Conservation (phyloP, 805 yeast species). For the Metschnikowia shivogae region DNA sequence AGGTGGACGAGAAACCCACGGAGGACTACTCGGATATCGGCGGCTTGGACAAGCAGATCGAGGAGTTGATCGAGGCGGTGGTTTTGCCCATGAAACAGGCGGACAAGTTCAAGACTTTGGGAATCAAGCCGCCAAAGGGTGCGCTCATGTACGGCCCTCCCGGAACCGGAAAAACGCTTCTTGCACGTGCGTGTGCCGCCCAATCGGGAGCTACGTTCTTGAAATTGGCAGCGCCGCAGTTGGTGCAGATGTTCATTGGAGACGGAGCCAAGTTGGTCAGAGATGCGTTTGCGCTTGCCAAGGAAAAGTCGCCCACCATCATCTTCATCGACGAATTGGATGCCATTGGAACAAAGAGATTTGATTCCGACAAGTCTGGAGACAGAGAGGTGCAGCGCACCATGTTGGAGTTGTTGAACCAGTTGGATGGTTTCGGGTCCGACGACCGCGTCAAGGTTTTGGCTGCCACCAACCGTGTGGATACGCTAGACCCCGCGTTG, state of each 20-base stretch:
- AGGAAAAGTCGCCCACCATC: constrained; percentile 22
- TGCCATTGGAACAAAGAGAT: constrained; percentile 21
- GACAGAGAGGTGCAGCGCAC: constrained; percentile 23
- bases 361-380: constrained; percentile 20
- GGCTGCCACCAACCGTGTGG: constrained; percentile 21
- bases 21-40: constrained; percentile 98
- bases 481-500: constrained; percentile 21
- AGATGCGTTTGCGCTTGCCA: constrained; percentile 21
- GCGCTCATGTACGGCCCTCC: constrained; percentile 24
- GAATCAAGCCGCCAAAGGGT: constrained; percentile 21
- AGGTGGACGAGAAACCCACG: constrained; percentile 97
- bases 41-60: constrained; percentile 62
- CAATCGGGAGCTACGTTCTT: constrained; percentile 20
- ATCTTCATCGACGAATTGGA: constrained; percentile 22
- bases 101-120: constrained; percentile 19
- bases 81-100: constrained; percentile 23
- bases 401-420: constrained; percentile 22
- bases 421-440: constrained; percentile 20
- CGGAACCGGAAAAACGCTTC: constrained; percentile 21
- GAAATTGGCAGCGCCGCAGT: constrained; percentile 21
- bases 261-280: constrained; percentile 23
- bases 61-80: constrained; percentile 22
- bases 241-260: constrained; percentile 22
- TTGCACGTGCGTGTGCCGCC: constrained; percentile 22
- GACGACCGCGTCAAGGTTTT: constrained; percentile 43